Evolutionary conservation across 805 yeast species (phyloP), one percentile per base, ranked within the genome.

Genomic region (Candida qinlingensis): DNA sequence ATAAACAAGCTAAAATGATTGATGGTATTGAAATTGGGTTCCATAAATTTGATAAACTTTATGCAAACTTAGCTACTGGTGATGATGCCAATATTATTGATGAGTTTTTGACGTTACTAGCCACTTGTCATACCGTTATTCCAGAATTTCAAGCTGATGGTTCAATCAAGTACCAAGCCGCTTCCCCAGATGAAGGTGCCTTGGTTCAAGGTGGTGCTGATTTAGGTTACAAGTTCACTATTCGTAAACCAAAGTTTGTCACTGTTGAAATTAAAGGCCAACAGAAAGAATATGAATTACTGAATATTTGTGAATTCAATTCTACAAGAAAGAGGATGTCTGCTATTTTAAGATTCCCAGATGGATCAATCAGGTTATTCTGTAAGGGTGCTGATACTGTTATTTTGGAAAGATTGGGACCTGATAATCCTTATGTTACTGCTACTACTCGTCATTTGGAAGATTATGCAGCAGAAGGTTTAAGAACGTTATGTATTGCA

Each of bases 121-220:
- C 98, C 37, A 82, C 96, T 0, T 94, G 99, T 65, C 99, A 94
- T 61, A 95, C 99, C 0, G 99, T 94, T 38, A 94, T 94, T 53
- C 99, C 99, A 0, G 99, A 94, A 65, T 71, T 77, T 19, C 76
- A 75, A 51, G 81, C 74, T 1, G 72, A 71, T 48, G 87, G 86
- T 0, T 57, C 74, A 3, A 83, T 94, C 54, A 91, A 88, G 64
- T 94, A 95, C 65, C 99, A 94, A 68, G 99, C 99, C 1, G 97
- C 99, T 0, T 91, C 98, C 0, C 99, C 99, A 0, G 99, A 94
- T 70, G 99, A 95, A 72, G 99, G 99, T 45, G 99, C 99, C 0
- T 74, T 94, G 52, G 99, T 94, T 3, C 90, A 91, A 59, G 99
- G 99, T 50, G 98, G 96, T 13, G 94, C 97, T 0, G 74, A 73